phyloP scores from a whole-genome alignment of 2,329 filamentous ascomycete genomes.

The Bipolaris bicolor region DNA sequence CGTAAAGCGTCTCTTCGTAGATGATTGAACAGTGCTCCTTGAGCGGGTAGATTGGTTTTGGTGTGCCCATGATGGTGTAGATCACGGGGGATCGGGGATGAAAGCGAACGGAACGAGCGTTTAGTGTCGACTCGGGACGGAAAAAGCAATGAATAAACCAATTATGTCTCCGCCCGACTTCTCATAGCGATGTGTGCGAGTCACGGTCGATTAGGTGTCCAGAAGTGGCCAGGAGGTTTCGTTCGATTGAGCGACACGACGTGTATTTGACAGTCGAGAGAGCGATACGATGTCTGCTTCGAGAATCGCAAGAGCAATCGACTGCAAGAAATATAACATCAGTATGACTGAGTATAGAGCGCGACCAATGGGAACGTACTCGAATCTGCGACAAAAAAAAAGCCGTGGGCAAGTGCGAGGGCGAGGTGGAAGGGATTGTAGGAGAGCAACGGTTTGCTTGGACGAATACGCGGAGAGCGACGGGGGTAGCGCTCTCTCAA shows the following conservation, averaged over 20 bases:
- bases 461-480: constrained; percentile 29
- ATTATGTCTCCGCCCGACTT: constrained; percentile 30
- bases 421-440: constrained; percentile 16
- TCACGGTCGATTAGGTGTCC: constrained; percentile 2
- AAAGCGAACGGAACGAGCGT: constrained; percentile 26
- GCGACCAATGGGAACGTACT: constrained; percentile 27
- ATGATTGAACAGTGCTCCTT: constrained; percentile 82
- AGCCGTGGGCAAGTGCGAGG: constrained; percentile 20
- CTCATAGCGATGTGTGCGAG: constrained; percentile 38
- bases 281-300: neutral
- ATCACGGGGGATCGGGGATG: constrained; percentile 18
- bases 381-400: constrained; percentile 28
- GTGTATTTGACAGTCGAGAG: neutral
- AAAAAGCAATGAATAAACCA: constrained; percentile 25
- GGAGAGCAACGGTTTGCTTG: constrained; percentile 18
- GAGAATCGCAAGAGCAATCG: constrained; percentile 11
- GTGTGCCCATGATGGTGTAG: constrained; percentile 67
- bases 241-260: neutral
- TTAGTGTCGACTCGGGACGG: constrained; percentile 26
- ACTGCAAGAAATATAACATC: constrained; percentile 24
- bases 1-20: constrained; percentile 81
- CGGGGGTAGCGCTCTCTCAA: constrained; percentile 44
- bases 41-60: constrained; percentile 71
- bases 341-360: constrained; percentile 25
- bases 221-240: neutral